Evolutionary conservation across 257 asterid species (phyloP).

Genomic region (Rehmannia glutinosa): DNA sequence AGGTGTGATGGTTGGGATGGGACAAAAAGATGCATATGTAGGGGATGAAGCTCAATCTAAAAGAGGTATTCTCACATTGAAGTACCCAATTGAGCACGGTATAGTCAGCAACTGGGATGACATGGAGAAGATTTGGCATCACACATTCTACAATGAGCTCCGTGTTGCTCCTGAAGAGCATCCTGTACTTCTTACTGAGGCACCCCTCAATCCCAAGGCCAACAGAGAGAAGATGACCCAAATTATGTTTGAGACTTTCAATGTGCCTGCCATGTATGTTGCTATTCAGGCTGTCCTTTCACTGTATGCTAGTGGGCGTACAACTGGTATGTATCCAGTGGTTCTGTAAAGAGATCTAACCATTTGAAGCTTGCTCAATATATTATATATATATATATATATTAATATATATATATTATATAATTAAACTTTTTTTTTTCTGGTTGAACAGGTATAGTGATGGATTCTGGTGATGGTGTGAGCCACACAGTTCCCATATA

Average conservation of each 20-base stretch:
- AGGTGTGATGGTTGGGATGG: conserved; percentile 47
- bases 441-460: conserved; percentile 29
- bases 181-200: conserved; percentile 41
- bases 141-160: conserved; percentile 44
- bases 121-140: conserved; percentile 53
- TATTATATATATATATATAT: too few relatives aligned
- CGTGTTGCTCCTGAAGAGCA: conserved; percentile 47
- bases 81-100: conserved; percentile 48
- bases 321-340: conserved; percentile 31
- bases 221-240: conserved; percentile 51
- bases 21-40: conserved; percentile 37
- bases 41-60: conserved; percentile 46
- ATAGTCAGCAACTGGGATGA: conserved; percentile 46
- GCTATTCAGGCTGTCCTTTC: conserved; percentile 56
- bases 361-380: too few relatives aligned
- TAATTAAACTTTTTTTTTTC: neutral
- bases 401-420: too few relatives aligned
- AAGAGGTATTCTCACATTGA: conserved; percentile 40
- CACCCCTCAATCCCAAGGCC: conserved; percentile 43
- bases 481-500: conserved; percentile 43
- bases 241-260: conserved; percentile 47
- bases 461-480: conserved; percentile 41
- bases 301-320: conserved; percentile 42
- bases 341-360: neutral
- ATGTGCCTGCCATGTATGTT: conserved; percentile 44